Evolutionary conservation across 768 basidiomycete species (phyloP), one percentile per base, ranked within the genome.

Genomic region (Kwoniella dendrophila): DNA sequence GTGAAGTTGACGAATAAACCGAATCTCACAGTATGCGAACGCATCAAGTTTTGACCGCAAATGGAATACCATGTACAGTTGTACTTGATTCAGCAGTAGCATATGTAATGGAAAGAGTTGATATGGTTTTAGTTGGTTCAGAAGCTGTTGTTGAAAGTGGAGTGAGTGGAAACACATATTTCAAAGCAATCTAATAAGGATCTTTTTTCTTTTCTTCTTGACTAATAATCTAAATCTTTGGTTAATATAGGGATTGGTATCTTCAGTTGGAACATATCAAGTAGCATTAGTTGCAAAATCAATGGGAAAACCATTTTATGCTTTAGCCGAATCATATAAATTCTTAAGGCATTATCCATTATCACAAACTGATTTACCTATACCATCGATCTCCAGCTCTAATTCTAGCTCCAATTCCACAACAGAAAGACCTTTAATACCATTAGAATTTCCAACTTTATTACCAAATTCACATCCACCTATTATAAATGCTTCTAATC

Each of bases 121-220:
- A 95, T 78, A 89, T 95, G 77, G 90, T 95, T 51, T 85, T 99
- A 49, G 93, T 98, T 40, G 96, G 96, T 32, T 93, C 93, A 40
- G 96, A 99, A 81, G 96, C 94, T 7, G 94, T 99, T 27, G 95
- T 96, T 4, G 96, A 98, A 80, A 92, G 90, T 65, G 96, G 96
- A 44, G 73, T 75, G 47, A 64, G 73, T 62, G 24, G 1, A 10
- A 18, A 33, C n/a, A 55, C 14, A 40, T 30, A 91, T 93, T 3
- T 81, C 92, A 63, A 86, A 94, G 69, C 93, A 93, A 14, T 32
- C 11, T 11, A 16, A 36, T 36, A 36, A 36, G 16, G 75, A 90
- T 89, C 53, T 70, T 43, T 18, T 68, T 63, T 4, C 26, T 29
- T 27, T 22, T 40, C 30, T 14, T 24, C 40, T 26, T 22, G 4